Base-by-base conservation (phyloP, 768 basidiomycete genomes). In the Psilocybe tampanensis region DNA sequence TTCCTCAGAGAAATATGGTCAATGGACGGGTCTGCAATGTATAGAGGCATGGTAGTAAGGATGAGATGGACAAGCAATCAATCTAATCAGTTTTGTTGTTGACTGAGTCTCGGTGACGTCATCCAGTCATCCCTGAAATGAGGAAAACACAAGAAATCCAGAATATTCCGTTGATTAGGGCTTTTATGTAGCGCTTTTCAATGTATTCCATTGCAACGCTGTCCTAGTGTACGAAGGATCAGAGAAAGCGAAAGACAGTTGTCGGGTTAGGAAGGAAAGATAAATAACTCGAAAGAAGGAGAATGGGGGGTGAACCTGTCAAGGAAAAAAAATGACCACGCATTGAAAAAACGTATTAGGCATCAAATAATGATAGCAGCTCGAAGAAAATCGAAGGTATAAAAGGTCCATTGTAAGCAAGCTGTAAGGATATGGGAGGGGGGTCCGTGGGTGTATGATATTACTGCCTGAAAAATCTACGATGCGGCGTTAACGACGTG, bases 31-130 rank as follows among this genome's bases (percentile, higher is more conserved):
- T 77, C 74, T 17, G 74, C 71, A 26, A 66, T 61, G 53, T 75
- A 75, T 22, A 88, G 66, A 51, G 86, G 83, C 86, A 89, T 88
- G n/a, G 34, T 58, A 50, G 34, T 47, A 33, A 23, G 34, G 44
- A 39, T 12, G 29, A 26, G 6, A 11, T 34, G 32, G 42, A 47
- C 26, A 33, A 12, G 41, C 34, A 56, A 18, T 44, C 32, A 34
- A 54, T 39, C 39, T 18, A 9, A 36, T 42, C 44, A 29, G 32
- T 29, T 17, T 15, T 15, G 32, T 41, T 29, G 36, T 39, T 17
- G 24, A 29, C 15, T 24, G 6, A 47, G 19, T 36, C 2, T 32
- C n/a, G 9, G 55, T 66, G 62, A 61, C 62, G 60, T 63, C 64
- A 66, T 61, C 55, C n/a, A 22, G 11, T 24, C 21, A 23, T 34